phyloP scores from a whole-genome alignment of 306 rosid genomes.

The Clitoria ternatea region DNA sequence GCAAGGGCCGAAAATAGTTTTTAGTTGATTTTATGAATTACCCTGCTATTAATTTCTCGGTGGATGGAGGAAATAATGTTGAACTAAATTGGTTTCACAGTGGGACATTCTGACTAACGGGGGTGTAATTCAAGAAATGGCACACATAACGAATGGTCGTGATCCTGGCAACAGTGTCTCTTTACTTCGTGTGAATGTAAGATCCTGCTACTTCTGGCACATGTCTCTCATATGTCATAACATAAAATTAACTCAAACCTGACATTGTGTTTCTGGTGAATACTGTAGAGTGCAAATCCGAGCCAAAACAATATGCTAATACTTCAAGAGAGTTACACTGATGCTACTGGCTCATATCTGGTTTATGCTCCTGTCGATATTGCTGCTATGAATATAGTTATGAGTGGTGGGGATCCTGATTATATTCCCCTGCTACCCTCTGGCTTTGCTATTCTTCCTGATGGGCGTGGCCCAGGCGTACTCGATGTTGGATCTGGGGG shows the following conservation, averaged over 20 bases:
- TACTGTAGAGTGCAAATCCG: constrained; percentile 52
- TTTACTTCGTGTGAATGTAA: constrained; percentile 66
- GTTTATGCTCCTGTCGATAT: constrained; percentile 84
- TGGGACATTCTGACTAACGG: constrained; percentile 90
- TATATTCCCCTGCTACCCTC: constrained; percentile 78
- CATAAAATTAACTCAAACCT: no score
- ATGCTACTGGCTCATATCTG: constrained; percentile 69
- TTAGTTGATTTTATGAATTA: no score
- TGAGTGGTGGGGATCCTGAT: constrained; percentile 78
- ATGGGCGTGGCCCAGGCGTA: constrained; percentile 40
- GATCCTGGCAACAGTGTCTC: constrained; percentile 67
- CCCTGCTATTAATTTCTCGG: no score
- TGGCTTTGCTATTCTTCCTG: constrained; percentile 86
- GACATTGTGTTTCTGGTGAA: background rate
- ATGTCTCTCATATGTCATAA: no score
- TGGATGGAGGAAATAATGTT: no score
- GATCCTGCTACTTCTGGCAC: background rate
- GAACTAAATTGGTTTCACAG: constrained; percentile 37
- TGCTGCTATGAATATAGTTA: constrained; percentile 63
- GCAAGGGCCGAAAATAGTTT: no score
- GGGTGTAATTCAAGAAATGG: constrained; percentile 64
- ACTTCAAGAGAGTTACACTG: constrained; percentile 77
- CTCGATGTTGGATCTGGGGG: constrained; percentile 68
- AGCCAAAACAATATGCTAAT: constrained; percentile 77
- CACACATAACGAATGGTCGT: constrained; percentile 78